Evolutionary conservation across 805 yeast species (phyloP).

Genomic region (Teunomyces barrocoloradensis): DNA sequence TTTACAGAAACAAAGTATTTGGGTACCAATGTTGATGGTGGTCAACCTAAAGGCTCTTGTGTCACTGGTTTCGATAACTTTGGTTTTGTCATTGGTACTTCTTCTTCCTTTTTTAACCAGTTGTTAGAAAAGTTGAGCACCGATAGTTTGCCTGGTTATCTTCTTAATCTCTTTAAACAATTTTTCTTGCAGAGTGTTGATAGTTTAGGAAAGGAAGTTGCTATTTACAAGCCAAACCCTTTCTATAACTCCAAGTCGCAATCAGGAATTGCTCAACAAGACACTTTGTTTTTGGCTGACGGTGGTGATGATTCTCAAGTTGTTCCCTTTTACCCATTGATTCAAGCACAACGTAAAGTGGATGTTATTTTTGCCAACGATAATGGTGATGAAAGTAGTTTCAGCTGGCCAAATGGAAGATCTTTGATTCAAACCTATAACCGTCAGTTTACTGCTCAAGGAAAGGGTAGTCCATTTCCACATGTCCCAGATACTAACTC

Average conservation of each 20-base stretch:
- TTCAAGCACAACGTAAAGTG: conserved; percentile 30
- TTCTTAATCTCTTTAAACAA: not conserved
- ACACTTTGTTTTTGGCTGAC: conserved; percentile 32
- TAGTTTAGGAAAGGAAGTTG: conserved; percentile 50
- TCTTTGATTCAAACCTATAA: conserved; percentile 31
- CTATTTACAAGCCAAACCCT: conserved; percentile 73
- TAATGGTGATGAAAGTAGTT: conserved; percentile 33
- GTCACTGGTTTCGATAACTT: conserved; percentile 73
- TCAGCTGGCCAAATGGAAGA: conserved; percentile 39
- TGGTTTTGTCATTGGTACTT: conserved; percentile 79
- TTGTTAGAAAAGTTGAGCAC: conserved; percentile 52
- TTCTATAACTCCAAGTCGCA: conserved; percentile 29
- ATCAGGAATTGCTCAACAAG: conserved; percentile 16
- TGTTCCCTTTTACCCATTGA: conserved; percentile 37
- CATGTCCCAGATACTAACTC: conserved; percentile 70
- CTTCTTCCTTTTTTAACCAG: conserved; percentile 77
- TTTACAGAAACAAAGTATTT: conserved; percentile 68
- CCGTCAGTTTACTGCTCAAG: conserved; percentile 37
- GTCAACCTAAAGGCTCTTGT: conserved; percentile 55
- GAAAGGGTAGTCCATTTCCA: conserved; percentile 67
- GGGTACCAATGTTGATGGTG: conserved; percentile 64
- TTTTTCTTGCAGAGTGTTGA: conserved; percentile 3
- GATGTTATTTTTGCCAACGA: conserved; percentile 40
- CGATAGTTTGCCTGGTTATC: not conserved
- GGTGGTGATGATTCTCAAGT: conserved; percentile 44